Percentiles rank a stretch among this genome's conserved stretches.
Evolutionary conservation across 441 rosid species (phyloP).

Genomic region (Jatropha podagrica): DNA sequence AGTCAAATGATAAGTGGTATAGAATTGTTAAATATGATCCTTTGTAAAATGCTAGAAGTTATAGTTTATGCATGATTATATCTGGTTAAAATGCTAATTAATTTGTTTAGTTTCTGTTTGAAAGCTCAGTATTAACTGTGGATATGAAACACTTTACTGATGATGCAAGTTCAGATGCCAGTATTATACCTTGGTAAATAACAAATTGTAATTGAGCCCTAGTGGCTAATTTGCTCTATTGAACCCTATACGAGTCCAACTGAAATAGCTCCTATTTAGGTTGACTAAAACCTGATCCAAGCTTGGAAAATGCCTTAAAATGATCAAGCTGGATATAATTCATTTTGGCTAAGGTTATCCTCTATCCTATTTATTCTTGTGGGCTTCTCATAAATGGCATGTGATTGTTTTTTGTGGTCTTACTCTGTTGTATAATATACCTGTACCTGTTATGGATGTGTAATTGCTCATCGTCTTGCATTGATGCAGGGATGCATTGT

Average conservation of each 20-base stretch:
- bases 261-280: background rate
- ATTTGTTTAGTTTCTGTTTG: background rate
- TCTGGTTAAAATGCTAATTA: background rate
- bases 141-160: background rate
- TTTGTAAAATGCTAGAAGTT: background rate
- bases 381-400: background rate
- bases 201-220: background rate
- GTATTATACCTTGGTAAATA: background rate
- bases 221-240: background rate
- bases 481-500: conserved; percentile 60
- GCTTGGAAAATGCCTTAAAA: background rate
- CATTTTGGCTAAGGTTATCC: background rate
- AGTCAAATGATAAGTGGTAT: background rate
- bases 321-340: background rate
- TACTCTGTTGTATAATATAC: background rate
- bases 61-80: background rate
- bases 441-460: background rate
- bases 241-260: background rate
- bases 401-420: background rate
- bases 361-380: background rate
- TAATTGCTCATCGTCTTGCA: conserved; percentile 18
- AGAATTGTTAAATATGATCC: background rate
- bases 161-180: background rate
- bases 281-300: background rate
- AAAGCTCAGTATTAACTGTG: background rate